phyloP scores from a whole-genome alignment of 805 yeast species.

The Zygosaccharomyces rouxii region DNA sequence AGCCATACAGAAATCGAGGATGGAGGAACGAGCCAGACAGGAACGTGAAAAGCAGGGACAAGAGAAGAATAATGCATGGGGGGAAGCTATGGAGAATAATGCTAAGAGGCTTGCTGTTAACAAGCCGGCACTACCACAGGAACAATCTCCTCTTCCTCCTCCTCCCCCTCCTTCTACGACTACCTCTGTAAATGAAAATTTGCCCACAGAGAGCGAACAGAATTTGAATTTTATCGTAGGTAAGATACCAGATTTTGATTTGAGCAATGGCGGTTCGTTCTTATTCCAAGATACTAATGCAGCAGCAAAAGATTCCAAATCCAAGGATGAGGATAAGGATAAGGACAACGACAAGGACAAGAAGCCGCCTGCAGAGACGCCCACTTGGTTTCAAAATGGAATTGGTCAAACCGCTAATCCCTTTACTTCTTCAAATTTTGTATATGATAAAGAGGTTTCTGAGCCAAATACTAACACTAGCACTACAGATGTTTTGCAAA shows the following conservation, averaged over 20 bases:
- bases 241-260: constrained; percentile 21
- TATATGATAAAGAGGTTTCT: constrained; percentile 17
- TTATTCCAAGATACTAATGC: constrained; percentile 16
- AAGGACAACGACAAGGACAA: constrained; percentile 10
- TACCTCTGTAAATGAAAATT: not conserved
- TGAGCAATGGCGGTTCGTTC: constrained; percentile 15
- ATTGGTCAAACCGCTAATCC: constrained; percentile 17
- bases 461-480: constrained; percentile 23
- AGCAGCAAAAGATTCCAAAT: constrained; percentile 1
- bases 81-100: constrained; percentile 23
- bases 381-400: constrained; percentile 31
- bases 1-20: constrained; percentile 40
- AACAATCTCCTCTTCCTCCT: not conserved
- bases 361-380: constrained; percentile 22
- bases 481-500: constrained; percentile 5
- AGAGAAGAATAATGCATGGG: constrained; percentile 40
- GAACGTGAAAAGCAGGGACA: not conserved
- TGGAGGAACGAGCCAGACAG: constrained; percentile 11
- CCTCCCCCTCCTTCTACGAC: not conserved
- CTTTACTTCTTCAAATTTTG: constrained; percentile 18
- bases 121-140: not conserved
- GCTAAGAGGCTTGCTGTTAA: not conserved
- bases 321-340: constrained; percentile 4
- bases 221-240: constrained; percentile 21
- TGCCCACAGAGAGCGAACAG: constrained; percentile 21